These are phyloP conservation scores for Backusella circina DNA, from an alignment of 192 early-diverging fungal genomes.

Conservation along the genomic window DNA sequence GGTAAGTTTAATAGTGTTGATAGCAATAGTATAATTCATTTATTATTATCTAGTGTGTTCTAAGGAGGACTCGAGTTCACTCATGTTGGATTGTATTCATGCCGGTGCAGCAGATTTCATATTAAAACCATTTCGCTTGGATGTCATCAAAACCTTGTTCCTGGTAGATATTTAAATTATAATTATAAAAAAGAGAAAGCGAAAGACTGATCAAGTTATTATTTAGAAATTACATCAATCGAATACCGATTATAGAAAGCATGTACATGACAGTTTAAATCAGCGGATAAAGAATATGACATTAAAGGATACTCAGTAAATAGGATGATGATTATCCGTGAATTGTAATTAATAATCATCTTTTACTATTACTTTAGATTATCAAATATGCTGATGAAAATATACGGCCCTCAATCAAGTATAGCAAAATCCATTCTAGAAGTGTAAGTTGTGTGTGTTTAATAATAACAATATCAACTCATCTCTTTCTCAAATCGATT, in stretches of 20 bases:
- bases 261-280: neutral
- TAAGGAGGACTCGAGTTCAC: slow-evolving; percentile 23
- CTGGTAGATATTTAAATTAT: slow-evolving; percentile 36
- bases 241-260: neutral
- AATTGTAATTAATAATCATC: too few relatives aligned
- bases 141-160: slow-evolving; percentile 48
- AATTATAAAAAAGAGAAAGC: neutral
- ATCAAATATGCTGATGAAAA: neutral
- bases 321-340: too few relatives aligned
- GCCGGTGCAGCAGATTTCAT: slow-evolving; percentile 49
- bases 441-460: too few relatives aligned
- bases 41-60: slow-evolving; percentile 32
- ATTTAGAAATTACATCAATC: neutral
- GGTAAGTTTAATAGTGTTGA: neutral
- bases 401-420: neutral
- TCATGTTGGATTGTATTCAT: slow-evolving; percentile 46
- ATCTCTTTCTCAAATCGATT: neutral
- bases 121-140: slow-evolving; percentile 44
- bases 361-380: neutral
- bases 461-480: neutral
- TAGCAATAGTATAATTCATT: neutral
- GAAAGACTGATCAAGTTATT: neutral
- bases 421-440: neutral
- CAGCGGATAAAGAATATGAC: neutral
- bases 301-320: neutral